Evolutionary conservation across 2,329 filamentous ascomycete species (phyloP), one percentile per base, ranked within the genome.

Genomic region (Apiospora pterosperma): DNA sequence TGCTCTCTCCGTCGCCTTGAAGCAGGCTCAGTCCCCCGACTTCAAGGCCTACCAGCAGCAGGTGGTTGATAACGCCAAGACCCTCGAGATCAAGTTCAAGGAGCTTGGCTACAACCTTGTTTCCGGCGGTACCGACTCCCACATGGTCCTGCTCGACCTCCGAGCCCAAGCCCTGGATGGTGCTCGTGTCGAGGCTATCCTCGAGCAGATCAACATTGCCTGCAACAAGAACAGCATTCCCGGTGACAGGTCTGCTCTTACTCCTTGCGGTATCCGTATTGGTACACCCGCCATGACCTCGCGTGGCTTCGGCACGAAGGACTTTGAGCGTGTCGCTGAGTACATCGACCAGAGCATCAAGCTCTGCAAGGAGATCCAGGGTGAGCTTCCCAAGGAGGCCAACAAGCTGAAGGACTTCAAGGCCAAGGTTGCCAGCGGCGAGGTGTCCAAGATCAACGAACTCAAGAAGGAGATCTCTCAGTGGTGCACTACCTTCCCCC

Each of bases 351-450:
- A 90, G 75, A 87, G 89, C 79, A 92, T 98, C 85, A 92, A 92
- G 84, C 86, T 98, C 76, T 92, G 90, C 86, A 93, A 93, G 87
- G 89, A 94, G 76, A 85, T 97, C 73, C 96, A 98, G 85, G 84
- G 77, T 66, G 83, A 85, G 69, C 88, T 98, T 28, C 95, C 96
- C 79, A 97, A 97, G 89, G 92, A 96, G 81, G 93, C 92, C 75
- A 99, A 98, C 89, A 97, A 96, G 89, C 92, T 97, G 80, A 98
- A 98, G 90, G 96, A 99, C 85, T 98, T 99, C 91, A 96, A 95
- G 87, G 89, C 88, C 77, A 95, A 93, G 87, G 92, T 97, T 67
- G 88, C 91, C 65, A 82, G 85, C 71, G 94, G 93, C 69, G 87
- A 90, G 75, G 85, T 97, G 60, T 80, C 87, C 67, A 92, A 94